Evolutionary conservation across 73 alveolate species (phyloP).

Genomic region (Symbiodinium pilosum): DNA sequence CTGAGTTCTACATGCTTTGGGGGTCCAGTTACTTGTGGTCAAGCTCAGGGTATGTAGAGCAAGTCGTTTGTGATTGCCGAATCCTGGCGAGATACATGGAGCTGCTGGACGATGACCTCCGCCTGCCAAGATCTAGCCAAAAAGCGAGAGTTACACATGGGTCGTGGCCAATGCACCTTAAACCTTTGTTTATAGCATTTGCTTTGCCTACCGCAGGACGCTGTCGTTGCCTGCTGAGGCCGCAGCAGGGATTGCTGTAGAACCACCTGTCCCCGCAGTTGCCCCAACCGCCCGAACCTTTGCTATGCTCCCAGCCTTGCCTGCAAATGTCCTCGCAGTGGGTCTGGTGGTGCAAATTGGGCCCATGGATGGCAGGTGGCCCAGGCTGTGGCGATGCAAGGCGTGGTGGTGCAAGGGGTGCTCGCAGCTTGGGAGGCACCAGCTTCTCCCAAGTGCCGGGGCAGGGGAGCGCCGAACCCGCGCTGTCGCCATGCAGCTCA

Average conservation of each 20-base stretch:
- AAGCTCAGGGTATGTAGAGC: no score
- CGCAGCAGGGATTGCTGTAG: background rate
- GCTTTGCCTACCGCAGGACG: background rate
- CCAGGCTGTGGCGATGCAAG: background rate
- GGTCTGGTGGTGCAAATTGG: background rate
- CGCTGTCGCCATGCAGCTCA: no score
- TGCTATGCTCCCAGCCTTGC: background rate
- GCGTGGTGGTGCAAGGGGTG: background rate
- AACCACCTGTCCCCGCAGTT: slow-evolving; percentile 5
- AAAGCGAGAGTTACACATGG: background rate
- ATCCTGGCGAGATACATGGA: no score
- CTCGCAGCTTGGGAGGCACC: slow-evolving; percentile 16
- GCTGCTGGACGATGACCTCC: background rate
- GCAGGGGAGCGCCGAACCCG: background rate
- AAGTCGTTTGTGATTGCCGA: no score
- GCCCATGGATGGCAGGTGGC: background rate
- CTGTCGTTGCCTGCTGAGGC: background rate
- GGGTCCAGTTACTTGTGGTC: no score
- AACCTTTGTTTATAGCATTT: no score
- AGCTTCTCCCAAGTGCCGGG: background rate
- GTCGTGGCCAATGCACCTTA: background rate
- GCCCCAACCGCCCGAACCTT: no score
- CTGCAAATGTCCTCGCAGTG: background rate
- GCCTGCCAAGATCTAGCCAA: background rate
- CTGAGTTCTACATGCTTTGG: no score